These are phyloP conservation scores for Obelidium mucronatum DNA, from an alignment of 192 early-diverging fungal genomes.

Conservation along the genomic window DNA sequence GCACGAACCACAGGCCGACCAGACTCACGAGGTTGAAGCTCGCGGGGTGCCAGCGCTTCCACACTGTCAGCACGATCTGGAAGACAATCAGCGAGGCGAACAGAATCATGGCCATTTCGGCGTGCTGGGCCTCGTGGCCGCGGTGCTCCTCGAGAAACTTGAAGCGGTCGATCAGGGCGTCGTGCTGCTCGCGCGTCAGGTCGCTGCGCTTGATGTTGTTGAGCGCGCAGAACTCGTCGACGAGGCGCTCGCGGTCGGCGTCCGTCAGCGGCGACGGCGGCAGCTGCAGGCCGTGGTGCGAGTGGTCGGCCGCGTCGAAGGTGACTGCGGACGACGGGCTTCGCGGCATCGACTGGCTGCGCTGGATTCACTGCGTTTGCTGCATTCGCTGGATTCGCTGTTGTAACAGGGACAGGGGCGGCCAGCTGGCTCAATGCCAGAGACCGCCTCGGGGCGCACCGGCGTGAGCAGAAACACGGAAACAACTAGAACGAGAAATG, in stretches of 20 bases:
- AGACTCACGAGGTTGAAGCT: slow-evolving; percentile 56
- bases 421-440: too few relatives aligned
- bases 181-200: slow-evolving; percentile 23
- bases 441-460: too few relatives aligned
- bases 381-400: too few relatives aligned
- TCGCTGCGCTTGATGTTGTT: slow-evolving; percentile 15
- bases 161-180: slow-evolving; percentile 33
- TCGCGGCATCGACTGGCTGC: too few relatives aligned
- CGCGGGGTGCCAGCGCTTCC: slow-evolving; percentile 51
- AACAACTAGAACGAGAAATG: too few relatives aligned
- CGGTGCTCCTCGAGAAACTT: slow-evolving; percentile 34
- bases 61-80: slow-evolving; percentile 53
- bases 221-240: slow-evolving; percentile 22
- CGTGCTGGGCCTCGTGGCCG: slow-evolving; percentile 48
- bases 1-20: slow-evolving; percentile 59
- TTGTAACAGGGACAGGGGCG: too few relatives aligned
- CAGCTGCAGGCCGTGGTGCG: not conserved
- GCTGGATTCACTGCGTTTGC: too few relatives aligned
- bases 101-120: slow-evolving; percentile 59
- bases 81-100: slow-evolving; percentile 50
- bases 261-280: slow-evolving; percentile 8
- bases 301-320: not conserved
- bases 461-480: too few relatives aligned
- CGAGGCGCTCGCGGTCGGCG: slow-evolving; percentile 21
- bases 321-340: too few relatives aligned